Percentiles rank a stretch among this genome's conserved stretches.
phyloP scores from a whole-genome alignment of 2,329 filamentous ascomycete genomes.

The Claviceps quebecensis region DNA sequence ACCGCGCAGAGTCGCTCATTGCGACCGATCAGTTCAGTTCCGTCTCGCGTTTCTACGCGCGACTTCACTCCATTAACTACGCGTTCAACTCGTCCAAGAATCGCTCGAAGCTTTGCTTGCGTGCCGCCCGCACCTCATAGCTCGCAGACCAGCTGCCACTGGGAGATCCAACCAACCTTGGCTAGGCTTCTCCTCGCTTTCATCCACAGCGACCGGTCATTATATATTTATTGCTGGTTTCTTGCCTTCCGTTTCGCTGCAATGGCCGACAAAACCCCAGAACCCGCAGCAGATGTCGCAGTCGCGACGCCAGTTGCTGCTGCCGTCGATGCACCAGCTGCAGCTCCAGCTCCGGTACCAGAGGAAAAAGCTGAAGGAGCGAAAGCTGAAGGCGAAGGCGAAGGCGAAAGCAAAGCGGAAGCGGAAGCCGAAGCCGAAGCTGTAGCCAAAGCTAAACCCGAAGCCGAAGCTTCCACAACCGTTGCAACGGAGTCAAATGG shows the following conservation, averaged over 20 bases:
- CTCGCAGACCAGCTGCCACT: background rate
- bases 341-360: background rate
- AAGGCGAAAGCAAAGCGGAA: slow-evolving; percentile 8
- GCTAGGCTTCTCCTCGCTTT: background rate
- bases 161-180: background rate
- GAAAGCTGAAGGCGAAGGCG: slow-evolving; percentile 11
- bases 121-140: background rate
- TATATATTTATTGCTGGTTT: slow-evolving; percentile 5
- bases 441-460: slow-evolving; percentile 9
- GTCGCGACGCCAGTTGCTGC: slow-evolving; percentile 19
- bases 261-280: slow-evolving; percentile 26
- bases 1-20: slow-evolving; percentile 4
- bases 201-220: background rate
- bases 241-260: slow-evolving; percentile 7
- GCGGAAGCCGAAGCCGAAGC: slow-evolving; percentile 7
- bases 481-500: slow-evolving; percentile 17
- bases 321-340: background rate
- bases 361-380: slow-evolving; percentile 9
- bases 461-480: slow-evolving; percentile 14
- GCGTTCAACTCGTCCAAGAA: slow-evolving; percentile 8
- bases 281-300: slow-evolving; percentile 22
- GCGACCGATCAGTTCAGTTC: slow-evolving; percentile 2
- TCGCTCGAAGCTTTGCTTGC: slow-evolving; percentile 5
- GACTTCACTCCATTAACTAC: slow-evolving; percentile 7
- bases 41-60: slow-evolving; percentile 7